Percentiles rank a stretch among this genome's conserved stretches.
Conservation (phyloP, 768 basidiomycete species). For the Tephrocybe sp. region DNA sequence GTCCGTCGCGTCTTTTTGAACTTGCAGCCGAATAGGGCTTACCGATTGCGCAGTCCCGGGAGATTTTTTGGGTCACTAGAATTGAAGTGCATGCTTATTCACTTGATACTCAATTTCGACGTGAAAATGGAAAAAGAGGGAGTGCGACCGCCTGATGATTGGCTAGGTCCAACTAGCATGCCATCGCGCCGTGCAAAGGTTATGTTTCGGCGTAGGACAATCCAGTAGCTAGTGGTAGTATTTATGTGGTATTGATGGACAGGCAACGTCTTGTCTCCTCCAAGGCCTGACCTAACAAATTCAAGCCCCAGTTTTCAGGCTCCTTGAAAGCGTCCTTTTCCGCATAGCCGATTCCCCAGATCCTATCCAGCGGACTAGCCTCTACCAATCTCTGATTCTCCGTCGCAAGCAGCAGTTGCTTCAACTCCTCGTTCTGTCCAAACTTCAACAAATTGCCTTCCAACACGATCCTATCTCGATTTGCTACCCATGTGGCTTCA, state of each 20-base stretch:
- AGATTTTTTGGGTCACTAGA: conserved; percentile 42
- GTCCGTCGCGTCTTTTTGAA: conserved; percentile 8
- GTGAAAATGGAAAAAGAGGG: conserved; percentile 30
- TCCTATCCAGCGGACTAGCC: conserved; percentile 55
- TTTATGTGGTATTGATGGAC: too few relatives aligned
- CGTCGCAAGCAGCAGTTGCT: conserved; percentile 40
- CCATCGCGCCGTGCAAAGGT: conserved; percentile 25
- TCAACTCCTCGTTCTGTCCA: conserved; percentile 42
- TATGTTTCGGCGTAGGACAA: conserved; percentile 20
- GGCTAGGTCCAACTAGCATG: conserved; percentile 19
- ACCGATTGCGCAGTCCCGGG: conserved; percentile 25
- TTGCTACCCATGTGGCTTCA: conserved; percentile 44
- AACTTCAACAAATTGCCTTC: conserved; percentile 58
- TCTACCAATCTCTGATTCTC: conserved; percentile 50
- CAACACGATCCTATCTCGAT: conserved; percentile 47
- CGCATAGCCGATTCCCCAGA: conserved; percentile 62
- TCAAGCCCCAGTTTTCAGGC: conserved; percentile 49
- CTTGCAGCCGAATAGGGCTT: background rate
- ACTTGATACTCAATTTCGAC: conserved; percentile 37
- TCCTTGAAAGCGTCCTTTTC: conserved; percentile 41
- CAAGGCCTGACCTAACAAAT: conserved; percentile 52
- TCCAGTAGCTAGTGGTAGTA: too few relatives aligned
- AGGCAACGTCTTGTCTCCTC: conserved; percentile 30
- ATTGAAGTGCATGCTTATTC: conserved; percentile 43
- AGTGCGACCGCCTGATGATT: conserved; percentile 22